These are phyloP conservation scores for Viridothelium virens DNA, from an alignment of 495 filamentous ascomycete species.

Conservation along the genomic window DNA sequence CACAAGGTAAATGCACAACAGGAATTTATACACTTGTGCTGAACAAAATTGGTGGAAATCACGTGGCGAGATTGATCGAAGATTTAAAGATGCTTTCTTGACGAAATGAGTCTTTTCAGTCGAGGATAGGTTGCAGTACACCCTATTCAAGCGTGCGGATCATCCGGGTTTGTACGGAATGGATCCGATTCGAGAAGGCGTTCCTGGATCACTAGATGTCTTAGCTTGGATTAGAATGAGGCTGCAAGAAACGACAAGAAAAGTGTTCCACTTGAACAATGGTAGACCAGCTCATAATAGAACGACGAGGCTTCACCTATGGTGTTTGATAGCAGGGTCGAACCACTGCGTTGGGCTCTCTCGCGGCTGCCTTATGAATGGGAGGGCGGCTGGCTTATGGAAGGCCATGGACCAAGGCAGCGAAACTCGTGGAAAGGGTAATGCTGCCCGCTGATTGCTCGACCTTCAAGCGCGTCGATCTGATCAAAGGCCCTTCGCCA, in stretches of 20 bases:
- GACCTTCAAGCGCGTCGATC: conserved; percentile 2
- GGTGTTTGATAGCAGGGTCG: not conserved
- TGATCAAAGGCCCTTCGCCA: conserved; percentile 1
- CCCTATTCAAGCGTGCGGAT: not conserved
- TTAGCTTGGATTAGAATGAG: not conserved
- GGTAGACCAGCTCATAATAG: not conserved
- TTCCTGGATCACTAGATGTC: not conserved
- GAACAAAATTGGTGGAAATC: not conserved
- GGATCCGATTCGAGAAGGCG: not conserved
- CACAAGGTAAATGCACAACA: too few species aligned
- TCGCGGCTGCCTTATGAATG: conserved; percentile 10
- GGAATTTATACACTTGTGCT: too few species aligned
- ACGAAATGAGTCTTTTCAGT: not conserved
- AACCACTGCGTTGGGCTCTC: not conserved
- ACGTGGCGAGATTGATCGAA: too few species aligned
- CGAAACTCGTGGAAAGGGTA: not conserved
- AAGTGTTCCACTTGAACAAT: not conserved
- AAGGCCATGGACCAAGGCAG: not conserved
- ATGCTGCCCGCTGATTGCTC: not conserved
- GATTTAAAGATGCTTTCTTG: too few species aligned
- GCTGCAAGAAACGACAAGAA: not conserved
- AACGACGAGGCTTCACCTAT: not conserved
- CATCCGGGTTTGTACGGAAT: not conserved
- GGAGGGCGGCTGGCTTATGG: not conserved
- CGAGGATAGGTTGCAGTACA: not conserved